These are phyloP conservation scores for Saccharomycopsis oosterbeekiorum DNA, from an alignment of 805 yeast species.

Conservation along the genomic window DNA sequence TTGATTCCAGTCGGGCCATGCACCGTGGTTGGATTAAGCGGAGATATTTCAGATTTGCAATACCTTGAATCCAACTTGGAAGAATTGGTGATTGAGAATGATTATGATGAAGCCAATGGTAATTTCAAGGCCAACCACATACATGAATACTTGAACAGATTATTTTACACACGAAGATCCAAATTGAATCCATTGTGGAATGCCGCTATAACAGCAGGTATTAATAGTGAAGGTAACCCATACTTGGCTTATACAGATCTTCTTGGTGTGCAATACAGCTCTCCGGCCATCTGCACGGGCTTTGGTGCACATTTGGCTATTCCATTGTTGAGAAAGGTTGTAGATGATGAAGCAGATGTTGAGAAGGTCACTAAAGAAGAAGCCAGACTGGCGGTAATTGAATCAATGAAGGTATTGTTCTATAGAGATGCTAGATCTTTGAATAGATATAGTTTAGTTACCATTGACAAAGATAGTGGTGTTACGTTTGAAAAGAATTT, in stretches of 20 bases:
- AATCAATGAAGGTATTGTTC: slow-evolving; percentile 87
- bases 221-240: slow-evolving; percentile 58
- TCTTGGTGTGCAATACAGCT: slow-evolving; percentile 80
- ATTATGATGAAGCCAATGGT: slow-evolving; percentile 51
- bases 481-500: slow-evolving; percentile 57
- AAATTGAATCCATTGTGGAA: slow-evolving; percentile 98
- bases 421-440: slow-evolving; percentile 94
- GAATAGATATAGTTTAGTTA: slow-evolving; percentile 75
- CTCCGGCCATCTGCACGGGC: slow-evolving; percentile 91
- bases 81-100: slow-evolving; percentile 67
- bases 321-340: slow-evolving; percentile 79
- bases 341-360: slow-evolving; percentile 70
- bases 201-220: slow-evolving; percentile 84
- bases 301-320: slow-evolving; percentile 92
- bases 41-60: slow-evolving; percentile 93
- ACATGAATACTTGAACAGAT: slow-evolving; percentile 76
- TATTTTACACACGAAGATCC: slow-evolving; percentile 78
- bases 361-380: slow-evolving; percentile 57
- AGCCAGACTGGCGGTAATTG: slow-evolving; percentile 67
- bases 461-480: slow-evolving; percentile 54
- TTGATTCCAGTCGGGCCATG: slow-evolving; percentile 73
- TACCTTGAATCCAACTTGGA: slow-evolving; percentile 65
- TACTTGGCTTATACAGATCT: slow-evolving; percentile 81
- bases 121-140: slow-evolving; percentile 73
- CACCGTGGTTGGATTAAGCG: slow-evolving; percentile 87